These are phyloP conservation scores for Exserohilum turcica DNA, from an alignment of 2,329 filamentous ascomycete species.

Conservation along the genomic window DNA sequence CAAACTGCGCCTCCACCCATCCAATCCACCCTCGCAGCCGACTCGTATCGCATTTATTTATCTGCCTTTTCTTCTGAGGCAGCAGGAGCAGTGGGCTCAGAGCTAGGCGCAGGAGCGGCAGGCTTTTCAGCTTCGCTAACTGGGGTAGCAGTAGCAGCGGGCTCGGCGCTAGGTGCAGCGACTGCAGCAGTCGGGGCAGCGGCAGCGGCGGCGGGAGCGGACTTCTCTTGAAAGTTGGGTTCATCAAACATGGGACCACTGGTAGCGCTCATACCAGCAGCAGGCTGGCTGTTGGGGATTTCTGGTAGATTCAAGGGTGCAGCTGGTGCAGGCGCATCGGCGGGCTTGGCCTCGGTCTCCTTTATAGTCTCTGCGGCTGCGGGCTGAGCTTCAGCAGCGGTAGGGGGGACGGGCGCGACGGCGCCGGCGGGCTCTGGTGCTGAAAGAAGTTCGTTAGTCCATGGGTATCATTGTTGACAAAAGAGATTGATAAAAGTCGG, in stretches of 20 bases:
- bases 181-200: neutral
- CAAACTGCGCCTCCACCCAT: neutral
- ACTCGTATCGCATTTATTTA: constrained; percentile 1
- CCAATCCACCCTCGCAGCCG: neutral
- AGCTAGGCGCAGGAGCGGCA: neutral
- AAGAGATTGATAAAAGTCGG: constrained; percentile 3
- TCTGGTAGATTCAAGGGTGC: constrained; percentile 28
- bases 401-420: constrained; percentile 36
- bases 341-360: constrained; percentile 25
- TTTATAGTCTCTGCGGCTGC: constrained; percentile 23
- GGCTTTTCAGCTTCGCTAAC: constrained; percentile 1
- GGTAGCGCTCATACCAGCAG: constrained; percentile 48
- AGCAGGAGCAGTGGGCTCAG: neutral
- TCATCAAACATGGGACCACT: constrained; percentile 46
- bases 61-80: constrained; percentile 8
- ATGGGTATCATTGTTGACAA: constrained; percentile 21
- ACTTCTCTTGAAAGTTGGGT: constrained; percentile 33
- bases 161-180: neutral
- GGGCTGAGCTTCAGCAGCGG: constrained; percentile 33
- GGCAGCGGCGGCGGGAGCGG: constrained; percentile 18
- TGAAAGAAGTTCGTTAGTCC: constrained; percentile 32
- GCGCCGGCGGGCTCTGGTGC: constrained; percentile 43
- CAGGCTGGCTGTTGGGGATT: constrained; percentile 35
- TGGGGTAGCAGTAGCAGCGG: constrained; percentile 15
- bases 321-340: constrained; percentile 17